A percentile compares a stretch with the other conserved stretches of the same genome.
phyloP scores from a whole-genome alignment of 306 rosid genomes.

The Urtica urens region DNA sequence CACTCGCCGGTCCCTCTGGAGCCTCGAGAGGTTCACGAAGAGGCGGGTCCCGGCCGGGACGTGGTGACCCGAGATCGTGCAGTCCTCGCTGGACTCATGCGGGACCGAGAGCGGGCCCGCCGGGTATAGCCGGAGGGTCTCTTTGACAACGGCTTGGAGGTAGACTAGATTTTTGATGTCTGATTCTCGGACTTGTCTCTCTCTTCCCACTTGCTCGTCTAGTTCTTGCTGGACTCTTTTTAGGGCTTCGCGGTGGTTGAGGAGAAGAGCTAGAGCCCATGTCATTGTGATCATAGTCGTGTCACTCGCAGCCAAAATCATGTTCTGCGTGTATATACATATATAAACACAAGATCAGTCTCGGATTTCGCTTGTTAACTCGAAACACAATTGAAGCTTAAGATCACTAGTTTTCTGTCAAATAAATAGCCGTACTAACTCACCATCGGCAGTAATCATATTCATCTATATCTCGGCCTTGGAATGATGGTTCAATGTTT shows the following conservation, averaged over 20 bases:
- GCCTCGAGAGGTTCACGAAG: conserved; percentile 41
- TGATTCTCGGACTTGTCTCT: conserved; percentile 29
- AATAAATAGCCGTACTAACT: too few relatives aligned
- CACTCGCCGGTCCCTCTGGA: conserved; percentile 40
- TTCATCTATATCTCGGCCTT: too few relatives aligned
- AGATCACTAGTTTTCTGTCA: too few relatives aligned
- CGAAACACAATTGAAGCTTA: too few relatives aligned
- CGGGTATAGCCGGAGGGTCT: conserved; percentile 40
- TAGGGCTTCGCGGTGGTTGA: conserved; percentile 25
- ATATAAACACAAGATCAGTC: too few relatives aligned
- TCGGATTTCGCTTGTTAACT: too few relatives aligned
- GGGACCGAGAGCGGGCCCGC: conserved; percentile 41
- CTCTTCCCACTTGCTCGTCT: conserved; percentile 25
- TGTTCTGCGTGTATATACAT: too few relatives aligned
- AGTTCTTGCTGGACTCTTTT: conserved; percentile 43
- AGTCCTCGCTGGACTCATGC: conserved; percentile 45
- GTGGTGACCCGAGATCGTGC: conserved; percentile 19
- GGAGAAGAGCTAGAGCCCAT: conserved; percentile 34
- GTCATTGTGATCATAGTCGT: conserved; percentile 36
- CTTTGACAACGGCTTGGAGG: conserved; percentile 42
- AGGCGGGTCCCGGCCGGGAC: conserved; percentile 39
- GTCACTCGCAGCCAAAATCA: too few relatives aligned
- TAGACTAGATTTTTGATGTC: conserved; percentile 31
- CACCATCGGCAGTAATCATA: too few relatives aligned
- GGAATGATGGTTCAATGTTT: too few relatives aligned